Evolutionary conservation across 2,329 filamentous ascomycete species (phyloP), one percentile per base, ranked within the genome.

Genomic region (Bisporella sp.): DNA sequence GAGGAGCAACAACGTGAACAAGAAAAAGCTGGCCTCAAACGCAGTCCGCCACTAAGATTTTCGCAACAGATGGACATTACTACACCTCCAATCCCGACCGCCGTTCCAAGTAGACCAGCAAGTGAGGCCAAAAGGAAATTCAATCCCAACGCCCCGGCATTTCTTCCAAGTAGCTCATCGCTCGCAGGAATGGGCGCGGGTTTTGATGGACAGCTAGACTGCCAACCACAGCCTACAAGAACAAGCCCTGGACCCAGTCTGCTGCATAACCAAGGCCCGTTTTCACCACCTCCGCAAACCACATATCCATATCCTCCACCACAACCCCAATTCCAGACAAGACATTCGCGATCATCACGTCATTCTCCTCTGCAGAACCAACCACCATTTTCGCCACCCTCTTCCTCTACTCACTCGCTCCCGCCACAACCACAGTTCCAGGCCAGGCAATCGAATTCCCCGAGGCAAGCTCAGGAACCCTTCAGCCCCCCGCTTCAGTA

Each of bases 81-180:
- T 21, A 21, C 21, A 21, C 21, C 21, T 21, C 21, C 21, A 21
- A 21, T 21, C 21, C 21, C 21, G 3, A 21, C 21, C 21, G 3
- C 21, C 21, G 21, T 21, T 21, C 21, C 21, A 21, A 21, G 21
- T 21, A 21, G 21, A 21, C 21, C 21, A 21, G 21, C 21, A 21
- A 21, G 11, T 9, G 7, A 45, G 21, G 21, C 21, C 3, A 42
- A 37, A 51, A 45, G 29, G 41, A 41, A 43, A 31, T 58, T 58
- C 50, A 58, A 60, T 40, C 57, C 58, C 8, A 47, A 45, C 11
- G 55, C 53, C 1, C 56, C 57, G 21, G 21, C 21, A 21, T 21
- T 21, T 21, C 21, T 21, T 21, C 21, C 21, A 21, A 21, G 21
- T 21, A 21, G 21, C 21, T 21, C 21, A 21, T 21, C 21, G 3